Conservation (phyloP, 306 rosid species). For the Lupinus albus region DNA sequence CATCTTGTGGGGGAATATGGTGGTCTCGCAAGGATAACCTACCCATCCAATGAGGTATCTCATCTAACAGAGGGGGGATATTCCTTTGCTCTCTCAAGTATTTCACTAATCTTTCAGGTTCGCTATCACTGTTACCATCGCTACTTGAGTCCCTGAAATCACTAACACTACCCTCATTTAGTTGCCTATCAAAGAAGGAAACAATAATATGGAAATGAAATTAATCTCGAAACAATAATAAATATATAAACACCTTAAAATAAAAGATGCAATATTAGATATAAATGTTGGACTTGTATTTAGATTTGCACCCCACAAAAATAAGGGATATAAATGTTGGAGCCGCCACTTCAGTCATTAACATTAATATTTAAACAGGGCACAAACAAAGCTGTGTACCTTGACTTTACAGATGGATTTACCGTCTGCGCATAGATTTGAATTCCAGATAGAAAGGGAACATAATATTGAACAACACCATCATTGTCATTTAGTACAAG, state of each 20-base stretch:
- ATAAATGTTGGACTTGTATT: slow-evolving; percentile 17
- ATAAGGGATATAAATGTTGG: no score
- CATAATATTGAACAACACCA: slow-evolving; percentile 80
- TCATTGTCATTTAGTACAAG: slow-evolving; percentile 72
- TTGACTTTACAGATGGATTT: slow-evolving; percentile 55
- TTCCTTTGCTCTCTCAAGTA: slow-evolving; percentile 51
- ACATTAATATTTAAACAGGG: background rate
- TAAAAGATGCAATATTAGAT: background rate
- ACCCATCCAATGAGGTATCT: slow-evolving; percentile 53
- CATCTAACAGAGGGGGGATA: slow-evolving; percentile 49
- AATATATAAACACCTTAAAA: slow-evolving; percentile 19
- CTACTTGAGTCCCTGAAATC: slow-evolving; percentile 89
- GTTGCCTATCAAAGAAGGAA: slow-evolving; percentile 56
- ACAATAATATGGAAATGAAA: background rate
- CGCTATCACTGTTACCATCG: slow-evolving; percentile 84
- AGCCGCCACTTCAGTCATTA: background rate
- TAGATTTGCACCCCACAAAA: background rate
- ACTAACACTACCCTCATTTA: slow-evolving; percentile 80
- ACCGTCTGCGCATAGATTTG: slow-evolving; percentile 63
- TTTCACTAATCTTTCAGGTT: slow-evolving; percentile 56
- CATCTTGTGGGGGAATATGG: slow-evolving; percentile 58
- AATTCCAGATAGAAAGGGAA: slow-evolving; percentile 83
- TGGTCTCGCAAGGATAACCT: slow-evolving; percentile 66
- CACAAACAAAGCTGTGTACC: slow-evolving; percentile 51
- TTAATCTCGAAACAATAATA: slow-evolving; percentile 1